Base-by-base conservation (phyloP, 352 stramenopile genomes). In the Phytophthora hibernalis region DNA sequence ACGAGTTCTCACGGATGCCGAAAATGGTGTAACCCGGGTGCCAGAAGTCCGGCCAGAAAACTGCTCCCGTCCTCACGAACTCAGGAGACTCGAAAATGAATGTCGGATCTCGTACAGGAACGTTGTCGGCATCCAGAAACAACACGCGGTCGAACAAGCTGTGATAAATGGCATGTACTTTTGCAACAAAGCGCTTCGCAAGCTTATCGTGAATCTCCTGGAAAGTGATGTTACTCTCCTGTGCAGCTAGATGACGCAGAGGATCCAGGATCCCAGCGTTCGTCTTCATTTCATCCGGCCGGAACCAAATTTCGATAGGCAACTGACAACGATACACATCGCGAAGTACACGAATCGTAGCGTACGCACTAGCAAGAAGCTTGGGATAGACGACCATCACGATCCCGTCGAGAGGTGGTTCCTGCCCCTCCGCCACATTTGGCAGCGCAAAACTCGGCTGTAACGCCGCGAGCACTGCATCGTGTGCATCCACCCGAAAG, bases 41-140 rank as follows among this genome's bases (percentile, higher is more conserved):
- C 80, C 80, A 89, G 54, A 87, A 89, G 48, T 89, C 80, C 0
- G 80, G 80, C 80, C 80, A 89, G 49, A 89, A 89, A 20, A 89
- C 50, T 4, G 80, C 74, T 6, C 78, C 80, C 6, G 57, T 77
- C 18, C 62, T 52, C 6, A 58, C 52, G 28, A 82, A 89, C 47
- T 83, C 76, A 0, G 40, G 42, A 20, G 61, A 71, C 15, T 70
- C 43, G 38, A 74, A 74, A 16, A 74, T 40, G n/a, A 68, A 67
- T 1, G 2, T 84, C 35, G 80, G 77, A 24, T 89, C 76, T 10
- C 62, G 70, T n/a, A 79, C 77, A 0, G 79, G 77, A 15, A 80
- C 50, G 35, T 89, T 89, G 33, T 89, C 80, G 12, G 76, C 65
- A 58, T 89, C 80, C 18, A 89, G 48, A 44, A 89, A 83, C 30